These are phyloP conservation scores for Suhomyces taliae DNA, from an alignment of 1,139 yeast species.

Conservation along the genomic window DNA sequence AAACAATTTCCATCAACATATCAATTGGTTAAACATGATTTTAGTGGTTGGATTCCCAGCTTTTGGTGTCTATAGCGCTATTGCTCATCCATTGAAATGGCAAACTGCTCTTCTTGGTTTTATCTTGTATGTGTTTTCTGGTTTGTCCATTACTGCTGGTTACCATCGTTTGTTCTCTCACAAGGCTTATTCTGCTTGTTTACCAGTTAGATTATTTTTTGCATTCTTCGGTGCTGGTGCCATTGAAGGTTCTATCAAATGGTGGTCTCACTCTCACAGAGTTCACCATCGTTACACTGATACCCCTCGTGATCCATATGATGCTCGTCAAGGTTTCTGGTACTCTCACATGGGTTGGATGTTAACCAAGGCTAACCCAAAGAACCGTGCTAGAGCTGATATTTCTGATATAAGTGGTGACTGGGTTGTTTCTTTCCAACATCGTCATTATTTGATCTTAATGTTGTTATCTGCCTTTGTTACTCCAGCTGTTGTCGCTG, in stretches of 20 bases:
- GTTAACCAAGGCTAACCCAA: constrained; percentile 91
- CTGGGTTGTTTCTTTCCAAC: constrained; percentile 90
- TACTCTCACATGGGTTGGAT: constrained; percentile 98
- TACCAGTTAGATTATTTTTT: constrained; percentile 68
- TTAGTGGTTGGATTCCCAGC: constrained; percentile 73
- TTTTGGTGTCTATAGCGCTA: constrained; percentile 57
- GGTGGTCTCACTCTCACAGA: constrained; percentile 99
- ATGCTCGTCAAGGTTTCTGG: constrained; percentile 95
- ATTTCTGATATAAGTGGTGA: constrained; percentile 88
- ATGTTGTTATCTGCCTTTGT: constrained; percentile 69
- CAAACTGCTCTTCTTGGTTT: constrained; percentile 65
- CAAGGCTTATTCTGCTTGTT: constrained; percentile 75
- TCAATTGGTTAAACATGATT: constrained; percentile 91
- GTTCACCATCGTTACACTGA: constrained; percentile 97
- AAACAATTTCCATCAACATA: constrained; percentile 79
- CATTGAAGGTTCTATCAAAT: constrained; percentile 94
- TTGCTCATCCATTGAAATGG: constrained; percentile 49
- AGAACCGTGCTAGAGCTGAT: constrained; percentile 93
- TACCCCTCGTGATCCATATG: constrained; percentile 95
- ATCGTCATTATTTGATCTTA: constrained; percentile 76
- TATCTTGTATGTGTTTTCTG: constrained; percentile 66
- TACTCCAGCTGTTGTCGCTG: constrained; percentile 76
- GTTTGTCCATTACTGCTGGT: constrained; percentile 94
- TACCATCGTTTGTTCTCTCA: constrained; percentile 90
- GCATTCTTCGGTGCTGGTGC: constrained; percentile 94